A percentile compares a stretch with the other conserved stretches of the same genome.
Conservation (phyloP, 108 stramenopile species). For the Nitzschia putrida region DNA sequence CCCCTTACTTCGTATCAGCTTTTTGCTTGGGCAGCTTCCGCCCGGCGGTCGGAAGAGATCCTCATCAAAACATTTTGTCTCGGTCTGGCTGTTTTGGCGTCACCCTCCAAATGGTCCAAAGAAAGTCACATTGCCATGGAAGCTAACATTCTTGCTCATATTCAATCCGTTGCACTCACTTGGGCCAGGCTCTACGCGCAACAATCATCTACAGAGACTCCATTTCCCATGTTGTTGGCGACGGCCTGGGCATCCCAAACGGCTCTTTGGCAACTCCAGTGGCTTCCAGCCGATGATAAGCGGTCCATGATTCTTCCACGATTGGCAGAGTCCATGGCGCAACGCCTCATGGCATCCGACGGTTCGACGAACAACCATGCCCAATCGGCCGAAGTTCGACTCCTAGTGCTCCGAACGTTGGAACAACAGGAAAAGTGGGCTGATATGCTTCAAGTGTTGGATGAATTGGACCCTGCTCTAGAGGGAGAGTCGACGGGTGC, state of each 20-base stretch:
- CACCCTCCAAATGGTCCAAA: constrained; percentile 31
- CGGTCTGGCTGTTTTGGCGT: constrained; percentile 39
- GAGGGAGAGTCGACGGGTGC: neutral
- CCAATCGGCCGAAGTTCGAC: constrained; percentile 48
- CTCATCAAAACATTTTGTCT: constrained; percentile 38
- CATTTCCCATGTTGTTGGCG: constrained; percentile 13
- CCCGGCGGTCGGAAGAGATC: constrained; percentile 1
- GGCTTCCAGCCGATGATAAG: constrained; percentile 35
- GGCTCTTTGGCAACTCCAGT: constrained; percentile 53
- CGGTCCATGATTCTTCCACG: constrained; percentile 60
- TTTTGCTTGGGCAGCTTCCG: constrained; percentile 42
- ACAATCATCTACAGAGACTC: constrained; percentile 1
- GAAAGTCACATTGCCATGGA: constrained; percentile 13
- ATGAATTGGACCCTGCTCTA: constrained; percentile 7
- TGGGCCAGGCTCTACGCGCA: constrained; percentile 28
- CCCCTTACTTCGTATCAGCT: constrained; percentile 48
- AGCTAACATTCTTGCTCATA: constrained; percentile 33
- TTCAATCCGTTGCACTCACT: constrained; percentile 50
- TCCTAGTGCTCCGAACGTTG: constrained; percentile 54
- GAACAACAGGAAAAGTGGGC: constrained; percentile 60
- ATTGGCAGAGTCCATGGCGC: constrained; percentile 69
- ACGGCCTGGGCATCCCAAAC: constrained; percentile 50
- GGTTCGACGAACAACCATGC: constrained; percentile 15
- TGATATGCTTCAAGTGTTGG: constrained; percentile 55
- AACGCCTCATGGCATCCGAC: constrained; percentile 20